Evolutionary conservation across 495 filamentous ascomycete species (phyloP).

Genomic region (Xylaria flabelliformis): DNA sequence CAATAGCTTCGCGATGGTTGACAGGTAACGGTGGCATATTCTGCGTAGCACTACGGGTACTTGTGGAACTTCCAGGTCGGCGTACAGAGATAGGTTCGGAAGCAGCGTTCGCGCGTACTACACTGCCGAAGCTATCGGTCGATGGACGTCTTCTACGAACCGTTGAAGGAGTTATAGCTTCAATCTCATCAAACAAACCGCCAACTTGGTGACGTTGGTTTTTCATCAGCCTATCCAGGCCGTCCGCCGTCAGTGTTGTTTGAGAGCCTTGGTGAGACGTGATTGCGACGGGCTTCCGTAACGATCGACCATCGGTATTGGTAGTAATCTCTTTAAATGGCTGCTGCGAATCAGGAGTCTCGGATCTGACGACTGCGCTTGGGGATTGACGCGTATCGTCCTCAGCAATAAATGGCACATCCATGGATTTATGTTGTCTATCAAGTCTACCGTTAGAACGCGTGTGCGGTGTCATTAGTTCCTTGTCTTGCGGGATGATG

Average conservation of each 20-base stretch:
- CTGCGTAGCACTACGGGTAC: slow-evolving; percentile 50
- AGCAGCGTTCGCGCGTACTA: slow-evolving; percentile 40
- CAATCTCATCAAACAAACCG: slow-evolving; percentile 29
- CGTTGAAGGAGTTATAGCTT: slow-evolving; percentile 34
- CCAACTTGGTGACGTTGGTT: slow-evolving; percentile 32
- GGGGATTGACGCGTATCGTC: slow-evolving; percentile 59
- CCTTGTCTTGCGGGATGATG: slow-evolving; percentile 51
- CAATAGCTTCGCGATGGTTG: slow-evolving; percentile 84
- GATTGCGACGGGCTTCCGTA: slow-evolving; percentile 44
- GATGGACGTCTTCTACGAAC: slow-evolving; percentile 46
- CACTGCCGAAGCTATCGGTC: slow-evolving; percentile 48
- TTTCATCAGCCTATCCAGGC: slow-evolving; percentile 71
- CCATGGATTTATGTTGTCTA: slow-evolving; percentile 46
- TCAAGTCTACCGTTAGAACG: slow-evolving; percentile 49
- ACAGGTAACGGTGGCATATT: slow-evolving; percentile 73
- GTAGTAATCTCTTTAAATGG: slow-evolving; percentile 51
- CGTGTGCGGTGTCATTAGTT: slow-evolving; percentile 32
- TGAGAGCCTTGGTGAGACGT: slow-evolving; percentile 74
- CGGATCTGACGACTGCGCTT: slow-evolving; percentile 41
- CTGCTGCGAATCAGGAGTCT: slow-evolving; percentile 50
- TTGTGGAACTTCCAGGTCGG: slow-evolving; percentile 74
- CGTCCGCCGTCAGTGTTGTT: slow-evolving; percentile 74
- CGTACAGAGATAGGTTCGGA: slow-evolving; percentile 39
- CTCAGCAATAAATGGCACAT: slow-evolving; percentile 57
- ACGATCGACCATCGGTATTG: slow-evolving; percentile 44